Evolutionary conservation across 495 filamentous ascomycete species (phyloP), one percentile per base, ranked within the genome.

Genomic region (Neurospora sp.): DNA sequence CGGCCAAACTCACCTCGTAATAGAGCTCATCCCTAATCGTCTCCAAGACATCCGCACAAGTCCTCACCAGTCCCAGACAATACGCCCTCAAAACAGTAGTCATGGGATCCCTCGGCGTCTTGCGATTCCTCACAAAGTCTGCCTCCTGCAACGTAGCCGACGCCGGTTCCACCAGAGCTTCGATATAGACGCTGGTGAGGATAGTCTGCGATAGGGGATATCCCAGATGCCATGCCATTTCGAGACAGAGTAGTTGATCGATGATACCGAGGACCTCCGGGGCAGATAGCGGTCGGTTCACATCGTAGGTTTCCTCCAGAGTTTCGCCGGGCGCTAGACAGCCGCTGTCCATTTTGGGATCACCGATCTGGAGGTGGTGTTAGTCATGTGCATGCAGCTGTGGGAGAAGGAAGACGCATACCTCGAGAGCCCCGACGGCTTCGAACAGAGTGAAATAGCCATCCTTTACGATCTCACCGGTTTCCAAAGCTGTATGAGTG

Each of bases 181-280:
- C 94, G 75, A 99, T 89, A 80, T 99, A 96, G 40, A 96, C 84
- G 41, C 92, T 97, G n/a, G 94, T 97, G 79, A 97, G 94, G 8
- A 99, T 82, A 0, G 94, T 98, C 79, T 98, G 96, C 4, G 94
- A 96, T 4, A 99, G 90, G 39, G 96, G 93, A 75, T 96, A 92
- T 20, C 96, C 96, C 78, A 91, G 90, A 82, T 98, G 94, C 96
- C 96, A 99, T 76, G 94, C 94, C 91, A 97, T 96, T 92, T 98
- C 95, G 72, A 93, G 90, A 79, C 90, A 96, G 8, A 98, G 85
- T 40, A 99, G 82, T 76, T 97, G 91, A 78, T 99, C 96, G 85
- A 99, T 97, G 75, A 99, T 91, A 35, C 96, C 94, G 71, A 98
- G 82, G 4, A 97, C 87, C 79, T 98, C 91, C 77, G 91, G 88